Evolutionary conservation across 73 alveolate genomes (phyloP).

Genomic region (Effrenium voratum): DNA sequence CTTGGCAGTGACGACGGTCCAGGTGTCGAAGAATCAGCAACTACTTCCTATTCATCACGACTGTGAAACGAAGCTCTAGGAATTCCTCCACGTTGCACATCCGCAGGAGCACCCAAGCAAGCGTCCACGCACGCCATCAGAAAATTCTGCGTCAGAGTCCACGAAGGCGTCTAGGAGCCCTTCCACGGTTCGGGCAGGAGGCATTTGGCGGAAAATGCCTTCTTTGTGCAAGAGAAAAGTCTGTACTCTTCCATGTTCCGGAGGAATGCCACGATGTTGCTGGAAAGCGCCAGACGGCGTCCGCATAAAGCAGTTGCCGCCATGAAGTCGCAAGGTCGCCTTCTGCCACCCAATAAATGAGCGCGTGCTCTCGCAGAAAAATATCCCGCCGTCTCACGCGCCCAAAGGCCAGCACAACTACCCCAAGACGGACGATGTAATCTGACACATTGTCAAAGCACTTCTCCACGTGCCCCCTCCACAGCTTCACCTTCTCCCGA

Average conservation of each 20-base stretch:
- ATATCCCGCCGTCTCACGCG: neutral
- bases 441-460: neutral
- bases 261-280: neutral
- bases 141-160: neutral
- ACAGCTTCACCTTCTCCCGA: neutral
- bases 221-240: neutral
- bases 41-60: neutral
- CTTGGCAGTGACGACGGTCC: neutral
- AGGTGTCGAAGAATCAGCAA: neutral
- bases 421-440: neutral
- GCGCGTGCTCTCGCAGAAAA: conserved; percentile 3
- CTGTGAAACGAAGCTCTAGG: neutral
- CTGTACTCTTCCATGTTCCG: neutral
- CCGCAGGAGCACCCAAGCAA: too few relatives aligned
- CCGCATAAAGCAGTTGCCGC: neutral
- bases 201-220: neutral
- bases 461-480: neutral
- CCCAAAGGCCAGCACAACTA: neutral
- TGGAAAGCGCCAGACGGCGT: neutral
- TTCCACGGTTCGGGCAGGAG: neutral
- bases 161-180: neutral
- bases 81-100: neutral
- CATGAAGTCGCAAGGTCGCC: neutral
- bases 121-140: neutral
- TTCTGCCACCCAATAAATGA: neutral